Evolutionary conservation across 768 basidiomycete genomes (phyloP).

Genomic region (Boletus pseudopeckii): DNA sequence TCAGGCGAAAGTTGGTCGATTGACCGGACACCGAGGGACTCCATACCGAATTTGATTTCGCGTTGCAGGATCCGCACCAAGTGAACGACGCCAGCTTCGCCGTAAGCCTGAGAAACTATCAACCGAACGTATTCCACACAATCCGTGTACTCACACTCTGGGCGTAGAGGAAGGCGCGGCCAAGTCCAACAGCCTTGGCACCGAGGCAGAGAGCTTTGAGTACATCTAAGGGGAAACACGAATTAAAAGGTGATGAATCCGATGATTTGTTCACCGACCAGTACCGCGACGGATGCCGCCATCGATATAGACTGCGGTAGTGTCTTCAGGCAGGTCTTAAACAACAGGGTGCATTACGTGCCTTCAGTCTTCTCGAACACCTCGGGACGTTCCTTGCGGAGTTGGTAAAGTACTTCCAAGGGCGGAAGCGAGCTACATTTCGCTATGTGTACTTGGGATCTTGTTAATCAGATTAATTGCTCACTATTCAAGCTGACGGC

Average conservation of each 20-base stretch:
- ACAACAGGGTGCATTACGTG: conserved; percentile 14
- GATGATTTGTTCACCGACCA: conserved; percentile 37
- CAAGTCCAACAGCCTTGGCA: conserved; percentile 82
- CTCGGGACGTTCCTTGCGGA: conserved; percentile 72
- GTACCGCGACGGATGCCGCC: conserved; percentile 76
- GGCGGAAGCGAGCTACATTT: conserved; percentile 64
- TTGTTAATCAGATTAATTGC: conserved; percentile 17
- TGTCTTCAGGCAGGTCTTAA: conserved; percentile 3
- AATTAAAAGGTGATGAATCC: not conserved
- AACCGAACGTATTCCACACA: not conserved
- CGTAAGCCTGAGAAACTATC: conserved; percentile 56
- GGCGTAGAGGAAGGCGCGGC: conserved; percentile 82
- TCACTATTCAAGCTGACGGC: conserved; percentile 80
- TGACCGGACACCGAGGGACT: conserved; percentile 64
- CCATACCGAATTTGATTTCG: conserved; percentile 77
- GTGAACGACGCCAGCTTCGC: conserved; percentile 65
- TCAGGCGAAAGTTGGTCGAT: conserved; percentile 68
- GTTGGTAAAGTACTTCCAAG: conserved; percentile 70
- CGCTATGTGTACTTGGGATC: conserved; percentile 9
- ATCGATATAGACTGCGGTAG: conserved; percentile 72
- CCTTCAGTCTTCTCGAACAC: conserved; percentile 72
- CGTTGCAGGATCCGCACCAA: conserved; percentile 64
- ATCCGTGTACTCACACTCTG: conserved; percentile 55
- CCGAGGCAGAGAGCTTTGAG: conserved; percentile 89
- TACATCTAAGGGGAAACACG: conserved; percentile 48